phyloP scores from a whole-genome alignment of 1,284 basidiomycete species.

The Chiua sp. region DNA sequence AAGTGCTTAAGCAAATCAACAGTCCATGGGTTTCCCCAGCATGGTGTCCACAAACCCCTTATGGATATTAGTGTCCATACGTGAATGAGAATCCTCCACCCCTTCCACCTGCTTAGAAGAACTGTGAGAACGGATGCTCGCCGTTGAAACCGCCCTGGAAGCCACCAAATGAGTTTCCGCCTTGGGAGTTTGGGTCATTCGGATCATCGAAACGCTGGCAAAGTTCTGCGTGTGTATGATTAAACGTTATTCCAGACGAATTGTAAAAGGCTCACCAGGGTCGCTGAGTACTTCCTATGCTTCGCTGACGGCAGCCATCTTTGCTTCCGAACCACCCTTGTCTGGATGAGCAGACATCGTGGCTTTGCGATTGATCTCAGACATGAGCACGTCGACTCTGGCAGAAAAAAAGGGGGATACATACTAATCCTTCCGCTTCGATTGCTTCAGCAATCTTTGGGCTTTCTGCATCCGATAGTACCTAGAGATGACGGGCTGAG shows the following conservation, averaged over 20 bases:
- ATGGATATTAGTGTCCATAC: slow-evolving; percentile 26
- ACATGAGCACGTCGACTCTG: slow-evolving; percentile 3
- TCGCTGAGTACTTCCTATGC: slow-evolving; percentile 93
- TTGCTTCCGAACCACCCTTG: slow-evolving; percentile 92
- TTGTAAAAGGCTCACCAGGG: slow-evolving; percentile 52
- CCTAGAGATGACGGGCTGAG: slow-evolving; percentile 43
- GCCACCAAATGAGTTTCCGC: slow-evolving; percentile 54
- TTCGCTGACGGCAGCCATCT: slow-evolving; percentile 97
- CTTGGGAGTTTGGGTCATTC: slow-evolving; percentile 82
- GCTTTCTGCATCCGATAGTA: slow-evolving; percentile 82
- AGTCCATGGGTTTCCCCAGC: slow-evolving; percentile 2
- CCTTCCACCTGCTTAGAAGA: slow-evolving; percentile 61
- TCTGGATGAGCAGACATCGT: slow-evolving; percentile 93
- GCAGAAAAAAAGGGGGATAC: slow-evolving; percentile 32
- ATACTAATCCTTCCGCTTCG: slow-evolving; percentile 92
- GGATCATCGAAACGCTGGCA: slow-evolving; percentile 93
- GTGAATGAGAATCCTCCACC: slow-evolving; percentile 42
- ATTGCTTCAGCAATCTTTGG: slow-evolving; percentile 88
- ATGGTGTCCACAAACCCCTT: not conserved
- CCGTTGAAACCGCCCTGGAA: slow-evolving; percentile 50
- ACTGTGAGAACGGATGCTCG: slow-evolving; percentile 72
- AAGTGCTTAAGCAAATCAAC: too few species aligned
- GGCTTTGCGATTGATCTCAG: slow-evolving; percentile 68
- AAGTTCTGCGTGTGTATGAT: slow-evolving; percentile 58
- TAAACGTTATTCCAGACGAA: not conserved